Evolutionary conservation across 352 stramenopile genomes (phyloP), one percentile per base, ranked within the genome.

Genomic region (Phytophthora quininea): DNA sequence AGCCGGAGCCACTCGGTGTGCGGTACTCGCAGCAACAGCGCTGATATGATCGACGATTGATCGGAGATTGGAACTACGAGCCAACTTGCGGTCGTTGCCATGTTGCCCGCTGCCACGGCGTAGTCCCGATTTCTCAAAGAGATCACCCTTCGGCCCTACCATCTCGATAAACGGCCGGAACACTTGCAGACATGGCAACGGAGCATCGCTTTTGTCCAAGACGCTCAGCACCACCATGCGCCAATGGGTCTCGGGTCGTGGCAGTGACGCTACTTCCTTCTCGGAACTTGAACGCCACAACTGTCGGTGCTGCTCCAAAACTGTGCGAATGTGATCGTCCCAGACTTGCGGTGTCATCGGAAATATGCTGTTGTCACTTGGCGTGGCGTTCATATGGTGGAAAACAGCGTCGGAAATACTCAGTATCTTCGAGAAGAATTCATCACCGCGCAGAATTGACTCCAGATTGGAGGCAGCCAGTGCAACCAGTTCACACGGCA

Each of bases 401-500:
- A 64, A 42, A 11, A 76, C 27, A 9, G 47, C 46, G 15, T 70
- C 58, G 2, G 69, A 15, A 15, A 30, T 60, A 54, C 15, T 52
- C 33, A 67, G 46, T 8, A 71, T 45, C 9, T 64, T 62, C 1
- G 49, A 55, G 27, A 71, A 77, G 55, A 59, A 65, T 19, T 69
- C 64, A 24, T 73, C 59, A 47, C 40, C 40, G 12, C 6, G 40
- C 40, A 24, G 40, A 47, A 47, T 47, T n/a, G 15, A 47, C 6
- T 8, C 40, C 40, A 47, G 40, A 9, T 11, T 11, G 12, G 6
- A 24, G 6, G 30, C 30, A 43, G 40, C 60, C 15, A 76, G 40
- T 15, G 69, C 55, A 19, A 91, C 76, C 47, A 91, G 30, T 51
- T 91, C 80, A 38, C 80, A 90, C 2, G 74, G 77, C 30, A 77